Evolutionary conservation across 345 rosid genomes (phyloP).

Genomic region (Ceriops zippeliana): DNA sequence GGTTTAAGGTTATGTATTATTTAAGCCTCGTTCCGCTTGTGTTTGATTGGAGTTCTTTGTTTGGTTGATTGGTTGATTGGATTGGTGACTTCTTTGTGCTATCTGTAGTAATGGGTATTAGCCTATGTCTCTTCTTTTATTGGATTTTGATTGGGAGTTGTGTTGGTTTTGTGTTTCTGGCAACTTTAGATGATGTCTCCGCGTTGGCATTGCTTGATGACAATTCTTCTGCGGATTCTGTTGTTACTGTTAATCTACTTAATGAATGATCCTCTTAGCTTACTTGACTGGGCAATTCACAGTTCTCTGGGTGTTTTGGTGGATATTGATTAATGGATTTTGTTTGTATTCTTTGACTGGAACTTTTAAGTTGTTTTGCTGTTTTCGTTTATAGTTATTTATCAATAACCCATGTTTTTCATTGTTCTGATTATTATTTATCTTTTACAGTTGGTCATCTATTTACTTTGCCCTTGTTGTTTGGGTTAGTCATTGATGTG

Average conservation of each 20-base stretch:
- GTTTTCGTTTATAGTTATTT: not conserved
- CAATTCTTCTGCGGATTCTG: too few species aligned
- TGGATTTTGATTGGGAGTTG: conserved; percentile 12
- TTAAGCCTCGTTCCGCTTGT: conserved; percentile 13
- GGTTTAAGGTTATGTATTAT: conserved; percentile 2
- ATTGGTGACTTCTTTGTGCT: conserved; percentile 6
- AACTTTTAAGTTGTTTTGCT: not conserved
- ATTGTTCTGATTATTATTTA: not conserved
- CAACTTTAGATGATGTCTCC: not conserved
- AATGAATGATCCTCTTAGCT: too few species aligned
- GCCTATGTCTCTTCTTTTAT: not conserved
- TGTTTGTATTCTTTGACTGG: not conserved
- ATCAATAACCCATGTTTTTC: not conserved
- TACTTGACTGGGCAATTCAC: too few species aligned
- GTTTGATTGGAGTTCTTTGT: not conserved
- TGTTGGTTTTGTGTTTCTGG: conserved; percentile 5
- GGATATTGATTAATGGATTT: not conserved
- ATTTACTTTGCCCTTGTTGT: not conserved
- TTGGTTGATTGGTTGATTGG: conserved; percentile 9
- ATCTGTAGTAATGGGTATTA: conserved; percentile 33
- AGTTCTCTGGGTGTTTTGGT: not conserved
- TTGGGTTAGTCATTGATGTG: not conserved
- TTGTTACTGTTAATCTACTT: too few species aligned
- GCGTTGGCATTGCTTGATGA: not conserved
- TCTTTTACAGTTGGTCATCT: not conserved